These are phyloP conservation scores for Astragalus membranaceus DNA, from an alignment of 306 rosid genomes.

Conservation along the genomic window DNA sequence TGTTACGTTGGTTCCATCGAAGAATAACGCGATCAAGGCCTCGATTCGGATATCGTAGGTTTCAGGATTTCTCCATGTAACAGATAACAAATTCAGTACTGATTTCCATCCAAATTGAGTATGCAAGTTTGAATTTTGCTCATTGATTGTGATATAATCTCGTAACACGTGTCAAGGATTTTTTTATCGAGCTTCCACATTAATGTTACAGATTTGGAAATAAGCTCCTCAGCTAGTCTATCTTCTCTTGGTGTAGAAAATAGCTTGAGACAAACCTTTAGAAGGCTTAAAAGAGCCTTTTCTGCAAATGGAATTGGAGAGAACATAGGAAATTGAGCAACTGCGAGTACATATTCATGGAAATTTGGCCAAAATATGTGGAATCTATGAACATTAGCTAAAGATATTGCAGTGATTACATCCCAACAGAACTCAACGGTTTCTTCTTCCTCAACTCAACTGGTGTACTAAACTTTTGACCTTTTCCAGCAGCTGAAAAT, in stretches of 20 bases:
- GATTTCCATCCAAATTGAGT: conserved; percentile 78
- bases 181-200: conserved; percentile 96
- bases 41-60: conserved; percentile 66
- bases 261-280: conserved; percentile 52
- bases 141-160: conserved; percentile 42
- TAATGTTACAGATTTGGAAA: conserved; percentile 78
- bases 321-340: conserved; percentile 79
- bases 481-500: conserved; percentile 88
- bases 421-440: conserved; percentile 93
- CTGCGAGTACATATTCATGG: conserved; percentile 60
- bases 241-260: conserved; percentile 46
- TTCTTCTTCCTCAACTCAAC: conserved; percentile 94
- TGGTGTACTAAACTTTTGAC: conserved; percentile 86
- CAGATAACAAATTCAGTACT: conserved; percentile 58
- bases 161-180: conserved; percentile 63
- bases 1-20: conserved; percentile 44
- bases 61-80: conserved; percentile 62
- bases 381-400: conserved; percentile 57
- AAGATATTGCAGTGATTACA: conserved; percentile 46
- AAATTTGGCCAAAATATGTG: conserved; percentile 64
- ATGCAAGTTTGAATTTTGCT: conserved; percentile 72
- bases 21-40: conserved; percentile 54
- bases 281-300: conserved; percentile 62
- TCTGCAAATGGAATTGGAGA: conserved; percentile 82
- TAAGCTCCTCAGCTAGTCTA: conserved; percentile 59